These are phyloP conservation scores for Thraustotheca clavata DNA, from an alignment of 352 stramenopile species.

Conservation along the genomic window DNA sequence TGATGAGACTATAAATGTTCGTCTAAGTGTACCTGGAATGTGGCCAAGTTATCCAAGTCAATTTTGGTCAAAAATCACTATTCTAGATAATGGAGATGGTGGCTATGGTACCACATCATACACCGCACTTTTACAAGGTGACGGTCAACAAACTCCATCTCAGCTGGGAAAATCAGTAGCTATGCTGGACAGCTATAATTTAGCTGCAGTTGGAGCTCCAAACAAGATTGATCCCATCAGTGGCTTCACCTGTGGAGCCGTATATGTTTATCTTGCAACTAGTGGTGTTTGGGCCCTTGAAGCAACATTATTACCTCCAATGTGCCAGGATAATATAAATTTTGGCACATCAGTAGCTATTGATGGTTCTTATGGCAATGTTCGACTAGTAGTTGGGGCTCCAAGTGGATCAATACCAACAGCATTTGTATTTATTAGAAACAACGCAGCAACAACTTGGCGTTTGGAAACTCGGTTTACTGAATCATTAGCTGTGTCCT, in stretches of 20 bases:
- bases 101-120: slow-evolving; percentile 64
- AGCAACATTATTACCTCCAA: slow-evolving; percentile 34
- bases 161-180: slow-evolving; percentile 45
- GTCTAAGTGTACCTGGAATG: slow-evolving; percentile 87
- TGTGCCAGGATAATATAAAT: slow-evolving; percentile 37
- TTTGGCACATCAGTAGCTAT: slow-evolving; percentile 66
- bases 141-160: slow-evolving; percentile 32
- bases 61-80: slow-evolving; percentile 82
- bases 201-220: slow-evolving; percentile 59
- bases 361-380: slow-evolving; percentile 48
- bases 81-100: slow-evolving; percentile 89
- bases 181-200: slow-evolving; percentile 52
- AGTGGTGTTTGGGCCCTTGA: slow-evolving; percentile 65
- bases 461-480: slow-evolving; percentile 34
- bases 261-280: slow-evolving; percentile 54
- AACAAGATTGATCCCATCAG: slow-evolving; percentile 29
- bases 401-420: slow-evolving; percentile 28
- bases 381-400: slow-evolving; percentile 58
- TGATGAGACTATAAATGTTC: slow-evolving; percentile 85
- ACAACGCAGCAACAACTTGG: slow-evolving; percentile 30
- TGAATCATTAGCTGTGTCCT: slow-evolving; percentile 30
- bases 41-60: slow-evolving; percentile 83
- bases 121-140: slow-evolving; percentile 40
- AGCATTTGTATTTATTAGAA: slow-evolving; percentile 46
- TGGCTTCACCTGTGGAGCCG: slow-evolving; percentile 41